phyloP scores from a whole-genome alignment of 2,329 filamentous ascomycete species.

The Ophioceras dolichostomum region DNA sequence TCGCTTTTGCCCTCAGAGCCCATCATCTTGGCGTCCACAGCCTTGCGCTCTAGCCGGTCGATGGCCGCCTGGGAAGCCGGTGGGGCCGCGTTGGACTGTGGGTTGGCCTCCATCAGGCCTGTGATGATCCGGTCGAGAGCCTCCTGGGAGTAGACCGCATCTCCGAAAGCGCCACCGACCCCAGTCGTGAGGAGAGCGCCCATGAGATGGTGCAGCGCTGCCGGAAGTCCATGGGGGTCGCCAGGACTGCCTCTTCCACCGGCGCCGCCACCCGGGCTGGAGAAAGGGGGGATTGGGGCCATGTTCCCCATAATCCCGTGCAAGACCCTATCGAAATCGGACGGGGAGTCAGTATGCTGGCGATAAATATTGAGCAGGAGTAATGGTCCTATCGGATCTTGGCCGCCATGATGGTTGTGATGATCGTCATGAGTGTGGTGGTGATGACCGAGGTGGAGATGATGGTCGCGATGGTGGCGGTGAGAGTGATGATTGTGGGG shows the following conservation, averaged over 20 bases:
- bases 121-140: constrained; percentile 82
- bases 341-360: constrained; percentile 18
- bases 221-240: constrained; percentile 16
- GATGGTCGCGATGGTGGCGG: no score
- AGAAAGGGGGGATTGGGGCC: no score
- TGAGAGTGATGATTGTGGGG: no score
- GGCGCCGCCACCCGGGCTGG: constrained; percentile 9
- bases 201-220: constrained; percentile 39
- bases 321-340: constrained; percentile 26
- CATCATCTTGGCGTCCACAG: constrained; percentile 58
- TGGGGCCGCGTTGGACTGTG: constrained; percentile 63
- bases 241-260: constrained; percentile 6
- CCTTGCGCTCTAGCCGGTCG: constrained; percentile 56
- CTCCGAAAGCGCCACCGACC: constrained; percentile 47
- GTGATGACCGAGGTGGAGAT: no score
- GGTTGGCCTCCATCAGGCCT: constrained; percentile 75
- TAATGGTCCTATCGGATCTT: no score
- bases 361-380: no score
- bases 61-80: constrained; percentile 71
- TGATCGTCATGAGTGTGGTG: background rate
- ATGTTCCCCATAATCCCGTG: constrained; percentile 26
- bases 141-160: constrained; percentile 84
- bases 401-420: background rate
- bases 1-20: constrained; percentile 56
- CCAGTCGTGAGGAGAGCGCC: constrained; percentile 36